Evolutionary conservation across 176 grass and related monocot species (phyloP).

Genomic region (maize (Zea mays)): Zm-B73-REFERENCE-NAM-5.0 NC_050102.1:27898501-27899000

Average conservation of each 20-base stretch:
- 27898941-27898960: not conserved
- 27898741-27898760: constrained; percentile 19
- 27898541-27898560: not conserved
- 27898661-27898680: constrained; percentile 99
- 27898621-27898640: constrained; percentile 87
- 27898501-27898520: not conserved
- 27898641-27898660: constrained; percentile 97
- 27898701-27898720: constrained; percentile 73
- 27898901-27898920: not conserved
- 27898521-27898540: not conserved
- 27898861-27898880: constrained; percentile 58
- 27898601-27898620: constrained; percentile 76
- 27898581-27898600: constrained; percentile 91
- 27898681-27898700: constrained; percentile 90
- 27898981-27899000: not conserved
- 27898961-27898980: not conserved
- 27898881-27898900: not conserved
- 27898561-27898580: constrained; percentile 4
- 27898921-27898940: not conserved
- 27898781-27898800: constrained; percentile 32
- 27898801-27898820: constrained; percentile 7
- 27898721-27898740: constrained; percentile 58
- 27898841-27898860: constrained; percentile 70
- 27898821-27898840: constrained; percentile 33
- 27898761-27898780: constrained; percentile 57